Evolutionary conservation across 2,329 filamentous ascomycete genomes (phyloP), one percentile per base, ranked within the genome.

Genomic region (Hypomyces perniciosus): DNA sequence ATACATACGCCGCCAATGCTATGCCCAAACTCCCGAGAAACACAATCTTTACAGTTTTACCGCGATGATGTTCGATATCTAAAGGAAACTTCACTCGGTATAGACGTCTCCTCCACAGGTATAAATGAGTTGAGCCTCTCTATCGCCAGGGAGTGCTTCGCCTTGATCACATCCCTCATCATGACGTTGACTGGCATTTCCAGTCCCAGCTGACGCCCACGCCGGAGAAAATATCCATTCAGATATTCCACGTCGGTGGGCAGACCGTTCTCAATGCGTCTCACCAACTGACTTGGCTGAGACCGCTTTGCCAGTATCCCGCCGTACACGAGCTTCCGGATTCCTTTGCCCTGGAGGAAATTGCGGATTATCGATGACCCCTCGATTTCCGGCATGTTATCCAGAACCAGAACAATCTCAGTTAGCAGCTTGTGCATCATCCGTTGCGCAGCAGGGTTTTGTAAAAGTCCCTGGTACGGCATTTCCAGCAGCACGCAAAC

Each of bases 161-260:
- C 87, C 62, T 86, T 83, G 44, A 96, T 83, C 70, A 90, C 69
- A 48, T 84, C 74, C 65, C 86, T 72, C 39, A 95, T 72, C 74
- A 88, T 78, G 59, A 84, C 83, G 63, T 95, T 93, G 54, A 85
- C 74, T 8, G 82, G 80, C 60, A 84, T 84, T 46, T 80, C 73
- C n/a, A 96, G 73, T 1, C 88, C 88, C 54, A 91, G 61, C 63
- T 88, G 80, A 59, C 80, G 77, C 0, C 87, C 93, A 38, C 85
- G 79, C 46, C 74, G 77, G 31, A 95, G 76, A 53, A 99, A 86
- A 70, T 92, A 99, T 1, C 91, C 92, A 65, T 95, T 96, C 58
- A 92, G 79, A 61, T 85, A 95, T 42, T 91, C 81, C 38, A 96
- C 80, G 61, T 96, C 90, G 0, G 88, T 90, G 52, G 75, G 69